Percentiles rank a stretch among this genome's conserved stretches.
Evolutionary conservation across 441 rosid species (phyloP).

Genomic region (Syzygium syzygioides): DNA sequence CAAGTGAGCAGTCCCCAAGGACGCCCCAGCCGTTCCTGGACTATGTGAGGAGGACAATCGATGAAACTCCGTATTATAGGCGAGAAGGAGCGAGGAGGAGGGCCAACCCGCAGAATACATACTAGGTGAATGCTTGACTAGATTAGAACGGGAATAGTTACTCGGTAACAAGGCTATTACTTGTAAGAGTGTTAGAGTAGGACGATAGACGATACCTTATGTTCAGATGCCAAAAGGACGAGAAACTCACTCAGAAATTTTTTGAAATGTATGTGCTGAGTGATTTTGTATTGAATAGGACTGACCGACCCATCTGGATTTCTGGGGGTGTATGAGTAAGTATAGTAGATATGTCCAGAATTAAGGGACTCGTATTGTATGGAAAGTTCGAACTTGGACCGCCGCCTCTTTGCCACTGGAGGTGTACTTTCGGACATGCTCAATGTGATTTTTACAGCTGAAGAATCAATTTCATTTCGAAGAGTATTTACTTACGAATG

Average conservation of each 20-base stretch:
- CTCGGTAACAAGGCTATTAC: neutral
- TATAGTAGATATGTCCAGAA: neutral
- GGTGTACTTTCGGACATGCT: neutral
- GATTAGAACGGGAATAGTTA: neutral
- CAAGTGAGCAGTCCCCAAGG: slow-evolving; percentile 60
- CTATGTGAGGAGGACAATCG: slow-evolving; percentile 77
- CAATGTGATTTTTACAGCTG: neutral
- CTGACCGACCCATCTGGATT: neutral
- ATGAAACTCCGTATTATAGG: slow-evolving; percentile 78
- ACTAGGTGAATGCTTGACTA: slow-evolving; percentile 12
- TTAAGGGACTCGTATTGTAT: neutral
- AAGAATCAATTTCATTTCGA: neutral
- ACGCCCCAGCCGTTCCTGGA: slow-evolving; percentile 89
- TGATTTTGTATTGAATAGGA: neutral
- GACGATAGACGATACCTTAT: neutral
- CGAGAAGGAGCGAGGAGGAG: slow-evolving; percentile 67
- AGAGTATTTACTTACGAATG: neutral
- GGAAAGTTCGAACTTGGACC: neutral
- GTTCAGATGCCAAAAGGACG: neutral
- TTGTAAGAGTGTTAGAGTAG: neutral
- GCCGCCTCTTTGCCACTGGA: neutral
- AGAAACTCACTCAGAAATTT: neutral
- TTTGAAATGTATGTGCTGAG: neutral
- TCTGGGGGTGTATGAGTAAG: neutral
- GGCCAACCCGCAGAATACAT: slow-evolving; percentile 70